Base-by-base conservation (phyloP, 1,284 basidiomycete species). In the Athelia sp. region DNA sequence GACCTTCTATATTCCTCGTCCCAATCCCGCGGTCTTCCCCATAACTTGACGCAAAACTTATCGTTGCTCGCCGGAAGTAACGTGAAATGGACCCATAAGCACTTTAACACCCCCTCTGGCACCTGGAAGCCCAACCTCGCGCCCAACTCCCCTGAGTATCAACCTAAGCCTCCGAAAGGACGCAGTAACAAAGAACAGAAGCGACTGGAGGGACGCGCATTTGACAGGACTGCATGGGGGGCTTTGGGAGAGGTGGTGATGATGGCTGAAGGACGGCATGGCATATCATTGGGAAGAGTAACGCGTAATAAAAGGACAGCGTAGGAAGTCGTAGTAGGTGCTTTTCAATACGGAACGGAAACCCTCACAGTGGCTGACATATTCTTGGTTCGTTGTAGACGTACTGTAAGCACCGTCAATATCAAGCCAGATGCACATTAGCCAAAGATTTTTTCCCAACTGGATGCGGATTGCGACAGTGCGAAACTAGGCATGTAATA, bases 1-100 rank as follows among this genome's bases (percentile, higher is more conserved):
- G 62, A 68, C 40, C 55, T 87, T 9, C 58, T 85, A 34, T 73
- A 78, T 58, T 76, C 70, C 32, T 81, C 84, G 13, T 73, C 76
- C 1, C 66, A 68, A 45, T 74, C 76, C 38, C 76, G 82, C 17
- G 85, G 84, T 18, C 62, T 84, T n/a, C 62, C 83, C n/a, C 81
- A 85, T 57, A 64, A 65, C 48, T 52, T 79, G 4, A 78, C 78
- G 4, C 71, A 71, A 14, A 84, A 84, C 56, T 61, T 86, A 18
- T 64, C 59, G 13, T 51, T 67, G 10, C 54, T 58, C n/a, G 49
- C 55, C 13, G 65, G 72, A 54, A 62, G 65, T 43, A 50, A 56
- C 19, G 21, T 64, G 62, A 45, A 56, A 31, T 69, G 55, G 52
- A 56, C 50, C 17, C 59, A 59, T 52, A 45, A 43, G 54, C 10